Base-by-base conservation (phyloP, 2,329 filamentous ascomycete species). In the Fusarium pseudonygamai region DNA sequence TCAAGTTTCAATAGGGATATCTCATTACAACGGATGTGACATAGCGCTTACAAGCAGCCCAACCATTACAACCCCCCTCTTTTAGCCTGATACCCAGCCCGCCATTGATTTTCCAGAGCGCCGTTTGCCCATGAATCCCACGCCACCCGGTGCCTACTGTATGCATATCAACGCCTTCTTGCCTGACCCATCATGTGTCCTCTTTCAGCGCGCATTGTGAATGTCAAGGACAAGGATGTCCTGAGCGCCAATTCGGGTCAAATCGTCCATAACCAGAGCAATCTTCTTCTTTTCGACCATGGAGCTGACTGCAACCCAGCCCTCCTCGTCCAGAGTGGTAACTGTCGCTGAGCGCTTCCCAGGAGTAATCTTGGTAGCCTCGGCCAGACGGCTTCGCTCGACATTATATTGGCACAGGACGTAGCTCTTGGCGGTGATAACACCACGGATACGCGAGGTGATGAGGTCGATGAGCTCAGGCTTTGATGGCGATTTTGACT, bases 321-420 rank as follows among this genome's bases (percentile, higher is more conserved):
- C 93, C 63, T 94, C 90, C 79, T 94, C 93, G 75, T 98, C 96
- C 7, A 99, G 87, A 22, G 93, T 87, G n/a, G 93, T 98, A 76
- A 98, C 88, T 5, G 96, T 98, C 6, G 96, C 94, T 5, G 96
- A 95, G 57, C 96, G 93, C 85, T 96, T 97, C 71, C 96, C 96
- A 1, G 96, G 96, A 0, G 96, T 98, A 80, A 98, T 93, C 76
- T 88, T 88, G 52, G 88, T 90, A 14, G 93, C 95, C 37, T 86
- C 85, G 13, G 86, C 79, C 64, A 99, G 89, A 60, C 89, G 88
- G 53, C 84, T 81, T 69, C 95, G 91, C 76, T 93, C 89, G 67
- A 98, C 90, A 84, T 99, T 99, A 88, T 98, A 99, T 80, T 97
- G 95, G 86, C 96, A 98, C 36, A 98, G 90, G 34, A 98, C 94